Conservation (phyloP, 2,329 filamentous ascomycete species). For the Magnaporthiopsis rhizophila region DNA sequence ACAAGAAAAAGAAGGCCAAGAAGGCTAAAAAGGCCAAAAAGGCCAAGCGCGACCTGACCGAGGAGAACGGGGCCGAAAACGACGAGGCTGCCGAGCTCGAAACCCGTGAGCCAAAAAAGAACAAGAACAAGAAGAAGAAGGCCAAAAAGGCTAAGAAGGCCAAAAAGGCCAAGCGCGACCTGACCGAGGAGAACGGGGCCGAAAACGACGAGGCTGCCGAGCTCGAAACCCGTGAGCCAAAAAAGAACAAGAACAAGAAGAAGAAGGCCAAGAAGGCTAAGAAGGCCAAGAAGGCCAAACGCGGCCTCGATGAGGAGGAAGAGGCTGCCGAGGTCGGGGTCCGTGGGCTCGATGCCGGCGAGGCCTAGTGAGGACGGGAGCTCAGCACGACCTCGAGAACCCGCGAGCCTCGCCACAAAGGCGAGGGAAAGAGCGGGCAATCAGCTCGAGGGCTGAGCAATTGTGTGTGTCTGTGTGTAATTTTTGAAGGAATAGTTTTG, state of each 20-base stretch:
- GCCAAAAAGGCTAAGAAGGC: slow-evolving; percentile 2
- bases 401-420: slow-evolving; percentile 11
- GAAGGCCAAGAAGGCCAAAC: slow-evolving; percentile 11
- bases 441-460: too few species aligned
- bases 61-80: slow-evolving; percentile 4
- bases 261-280: slow-evolving; percentile 14
- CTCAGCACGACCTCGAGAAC: not conserved
- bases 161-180: slow-evolving; percentile 6
- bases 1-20: slow-evolving; percentile 6
- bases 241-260: slow-evolving; percentile 11
- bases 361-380: not conserved
- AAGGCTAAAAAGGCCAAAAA: slow-evolving; percentile 2
- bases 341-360: slow-evolving; percentile 1
- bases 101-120: slow-evolving; percentile 5
- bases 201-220: slow-evolving; percentile 8
- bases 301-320: slow-evolving; percentile 2
- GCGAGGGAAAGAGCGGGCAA: slow-evolving; percentile 1
- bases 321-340: slow-evolving; percentile 10
- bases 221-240: slow-evolving; percentile 12
- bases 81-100: slow-evolving; percentile 10
- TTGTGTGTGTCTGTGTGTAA: too few species aligned
- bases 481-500: too few species aligned
- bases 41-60: slow-evolving; percentile 8
- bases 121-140: slow-evolving; percentile 3
- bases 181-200: slow-evolving; percentile 4